Percentiles rank a stretch among this genome's conserved stretches.
Evolutionary conservation across 78 protist species (phyloP).

Genomic region (Chrysochromulina tobinii): DNA sequence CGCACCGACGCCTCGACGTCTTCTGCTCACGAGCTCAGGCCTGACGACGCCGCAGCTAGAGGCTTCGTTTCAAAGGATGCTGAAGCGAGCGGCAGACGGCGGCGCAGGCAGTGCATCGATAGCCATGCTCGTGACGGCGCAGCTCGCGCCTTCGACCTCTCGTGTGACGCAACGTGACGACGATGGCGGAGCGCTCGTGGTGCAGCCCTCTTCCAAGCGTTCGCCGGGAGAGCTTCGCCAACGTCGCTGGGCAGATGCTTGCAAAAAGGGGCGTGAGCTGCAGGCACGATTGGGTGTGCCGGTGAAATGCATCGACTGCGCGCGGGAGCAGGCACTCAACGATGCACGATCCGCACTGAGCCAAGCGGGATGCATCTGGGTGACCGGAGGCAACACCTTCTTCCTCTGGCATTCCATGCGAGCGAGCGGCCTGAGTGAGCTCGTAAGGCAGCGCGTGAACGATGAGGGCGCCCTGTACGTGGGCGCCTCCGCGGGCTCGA

Average conservation of each 20-base stretch:
- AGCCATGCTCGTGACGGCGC: neutral
- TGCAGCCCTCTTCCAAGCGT: neutral
- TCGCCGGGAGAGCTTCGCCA: neutral
- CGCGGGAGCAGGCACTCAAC: neutral
- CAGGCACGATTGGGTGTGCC: no score
- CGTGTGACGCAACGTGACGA: no score
- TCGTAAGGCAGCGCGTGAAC: neutral
- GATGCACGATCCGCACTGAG: neutral
- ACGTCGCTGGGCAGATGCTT: neutral
- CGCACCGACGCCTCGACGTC: no score
- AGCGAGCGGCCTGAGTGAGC: neutral
- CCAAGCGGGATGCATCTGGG: neutral
- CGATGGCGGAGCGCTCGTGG: no score
- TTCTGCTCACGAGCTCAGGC: no score
- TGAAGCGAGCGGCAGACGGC: neutral
- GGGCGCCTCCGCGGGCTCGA: neutral
- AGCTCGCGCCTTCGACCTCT: neutral
- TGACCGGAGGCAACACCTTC: neutral
- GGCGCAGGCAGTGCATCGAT: neutral
- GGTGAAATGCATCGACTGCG: neutral
- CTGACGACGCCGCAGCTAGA: no score
- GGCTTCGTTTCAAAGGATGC: no score
- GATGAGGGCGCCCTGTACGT: neutral
- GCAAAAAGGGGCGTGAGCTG: no score
- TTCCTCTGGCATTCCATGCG: neutral